phyloP scores from a whole-genome alignment of 2,329 filamentous ascomycete genomes.

The Neonectria hederae region DNA sequence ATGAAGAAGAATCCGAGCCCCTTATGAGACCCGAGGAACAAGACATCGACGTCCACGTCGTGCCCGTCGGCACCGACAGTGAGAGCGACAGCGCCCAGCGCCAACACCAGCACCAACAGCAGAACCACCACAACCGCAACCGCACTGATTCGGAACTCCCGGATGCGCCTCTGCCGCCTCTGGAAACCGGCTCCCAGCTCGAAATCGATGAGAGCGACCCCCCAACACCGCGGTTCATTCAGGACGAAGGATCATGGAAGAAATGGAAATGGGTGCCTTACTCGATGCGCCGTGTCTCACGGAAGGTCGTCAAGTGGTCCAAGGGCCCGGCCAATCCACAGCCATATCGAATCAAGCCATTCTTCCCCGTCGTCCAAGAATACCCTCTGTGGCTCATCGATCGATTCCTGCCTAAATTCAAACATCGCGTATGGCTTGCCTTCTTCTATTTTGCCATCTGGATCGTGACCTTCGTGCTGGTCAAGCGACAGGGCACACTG shows the following conservation, averaged over 20 bases:
- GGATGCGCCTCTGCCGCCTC: conserved; percentile 51
- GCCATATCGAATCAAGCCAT: conserved; percentile 59
- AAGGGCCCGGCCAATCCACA: conserved; percentile 65
- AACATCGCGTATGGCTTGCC: conserved; percentile 68
- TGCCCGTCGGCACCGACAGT: conserved; percentile 34
- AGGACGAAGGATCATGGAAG: conserved; percentile 60
- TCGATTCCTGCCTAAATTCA: conserved; percentile 66
- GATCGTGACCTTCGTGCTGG: conserved; percentile 74
- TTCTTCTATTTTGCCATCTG: conserved; percentile 71
- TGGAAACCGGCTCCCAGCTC: conserved; percentile 50
- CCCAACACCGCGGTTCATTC: conserved; percentile 68
- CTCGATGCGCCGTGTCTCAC: conserved; percentile 58
- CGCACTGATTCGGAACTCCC: conserved; percentile 46
- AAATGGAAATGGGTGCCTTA: conserved; percentile 68
- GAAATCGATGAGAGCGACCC: conserved; percentile 55
- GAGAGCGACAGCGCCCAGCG: conserved; percentile 22
- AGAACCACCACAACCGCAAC: not conserved
- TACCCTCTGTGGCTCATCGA: conserved; percentile 72
- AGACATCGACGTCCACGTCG: conserved; percentile 39
- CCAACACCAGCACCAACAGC: conserved; percentile 20
- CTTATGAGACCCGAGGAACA: conserved; percentile 51
- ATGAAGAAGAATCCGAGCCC: conserved; percentile 50
- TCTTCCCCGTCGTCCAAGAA: conserved; percentile 74
- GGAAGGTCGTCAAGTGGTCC: conserved; percentile 59
- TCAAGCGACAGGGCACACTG: conserved; percentile 70